Evolutionary conservation across 2,329 filamentous ascomycete genomes (phyloP), one percentile per base, ranked within the genome.

Genomic region (Epichloe elymi): DNA sequence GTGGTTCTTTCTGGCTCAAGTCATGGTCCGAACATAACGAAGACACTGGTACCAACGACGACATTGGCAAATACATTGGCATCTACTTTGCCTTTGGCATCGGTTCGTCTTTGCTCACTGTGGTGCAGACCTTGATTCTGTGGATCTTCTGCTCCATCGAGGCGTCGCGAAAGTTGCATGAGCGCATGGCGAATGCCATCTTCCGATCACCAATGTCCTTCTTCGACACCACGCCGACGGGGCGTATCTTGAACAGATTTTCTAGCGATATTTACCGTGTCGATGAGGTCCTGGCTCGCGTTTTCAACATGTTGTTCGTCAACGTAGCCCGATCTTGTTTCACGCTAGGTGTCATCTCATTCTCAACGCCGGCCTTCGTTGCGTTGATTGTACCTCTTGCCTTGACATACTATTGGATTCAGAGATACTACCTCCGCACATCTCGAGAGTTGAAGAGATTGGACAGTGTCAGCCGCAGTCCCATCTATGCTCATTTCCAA

Each of bases 111-210:
- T 76, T 80, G 42, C 74, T 98, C 56, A 91, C 94, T 3, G 88
- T 97, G 41, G 63, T 94, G 33, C 93, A 97, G 69, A 97, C 91
- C 5, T 72, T 98, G 59, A 89, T 98, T 56, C 75, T 98, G 30
- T 98, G 93, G 93, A 97, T 98, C 58, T 97, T 98, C 72, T 98
- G 94, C 71, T 97, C 93, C 4, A 98, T 98, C 56, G 93, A 98
- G 79, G 93, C 93, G 48, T 96, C 91, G 19, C 82, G 93, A 55
- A 98, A 97, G 71, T 76, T 98, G 51, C 93, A 98, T 65, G 93
- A 97, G 70, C 79, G 88, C 57, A 97, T 98, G 93, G 91, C 91
- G 42, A 93, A 86, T 61, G 89, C 93, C 17, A 96, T 97, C 60
- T 98, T 98, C 76, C 80, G 93, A 58, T 94, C 89, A 38, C 94